Evolutionary conservation across 768 basidiomycete genomes (phyloP), one percentile per base, ranked within the genome.

Genomic region (Lactarius tabidus): DNA sequence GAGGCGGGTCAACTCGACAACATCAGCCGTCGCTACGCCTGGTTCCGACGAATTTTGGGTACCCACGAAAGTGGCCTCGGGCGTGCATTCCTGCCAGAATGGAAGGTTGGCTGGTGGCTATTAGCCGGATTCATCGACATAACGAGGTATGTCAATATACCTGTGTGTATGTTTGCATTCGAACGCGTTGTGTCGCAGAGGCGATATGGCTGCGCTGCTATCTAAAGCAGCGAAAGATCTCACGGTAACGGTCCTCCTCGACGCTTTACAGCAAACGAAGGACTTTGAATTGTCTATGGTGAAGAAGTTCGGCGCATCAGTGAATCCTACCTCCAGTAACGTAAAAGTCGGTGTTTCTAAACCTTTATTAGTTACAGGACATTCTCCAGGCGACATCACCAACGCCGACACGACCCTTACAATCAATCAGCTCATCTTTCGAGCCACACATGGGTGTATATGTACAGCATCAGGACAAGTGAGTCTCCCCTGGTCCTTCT

Each of bases 1-100:
- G 97, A 98, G 76, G 94, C 97, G 2, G 97, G 96, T 4, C 93
- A 97, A 71, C 80, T 99, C 54, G 97, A 99, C 77, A 99, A 99
- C 69, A 82, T 97, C 7, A 86, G 93, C 0, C 81, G 97, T 18
- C 85, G 97, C 48, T 98, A 93, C 70, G 93, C 95, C 5, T 99
- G 95, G 95, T 98, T 98, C 77, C 81, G 90, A 26, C 84, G 95
- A 33, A 75, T 95, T 35, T 77, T 99, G 26, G 86, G 88, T 63
- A 86, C 84, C 6, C 92, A 97, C 74, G 95, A 98, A 70, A 82
- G 91, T 9, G 95, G 97, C 70, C 87, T 90, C 66, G 89, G 89
- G 0, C 79, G 84, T 17, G 84, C 92, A 1, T 97, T 98, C 74
- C 94, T 97, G 5, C 73, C 81, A 0, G 84, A 86, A 51, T 99